Conservation (phyloP, 768 basidiomycete species). For the Pleurotus sapidus region DNA sequence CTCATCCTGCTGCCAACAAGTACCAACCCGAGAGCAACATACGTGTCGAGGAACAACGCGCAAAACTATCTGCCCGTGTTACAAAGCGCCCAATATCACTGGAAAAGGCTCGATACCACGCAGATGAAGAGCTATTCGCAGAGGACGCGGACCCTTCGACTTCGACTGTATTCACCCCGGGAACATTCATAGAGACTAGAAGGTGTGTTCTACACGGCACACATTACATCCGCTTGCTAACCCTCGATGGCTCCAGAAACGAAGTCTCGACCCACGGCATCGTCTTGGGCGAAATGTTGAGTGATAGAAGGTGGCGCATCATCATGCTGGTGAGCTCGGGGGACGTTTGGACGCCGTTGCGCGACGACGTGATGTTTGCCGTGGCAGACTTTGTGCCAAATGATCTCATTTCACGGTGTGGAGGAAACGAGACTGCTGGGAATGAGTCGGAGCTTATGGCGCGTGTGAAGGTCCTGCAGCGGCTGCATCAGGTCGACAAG, state of each 20-base stretch:
- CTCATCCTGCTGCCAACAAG: background rate
- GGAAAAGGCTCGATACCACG: conserved; percentile 3
- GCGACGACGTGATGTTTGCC: conserved; percentile 55
- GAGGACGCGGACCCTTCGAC: conserved; percentile 12
- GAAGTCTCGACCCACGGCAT: conserved; percentile 27
- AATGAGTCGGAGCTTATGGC: conserved; percentile 45
- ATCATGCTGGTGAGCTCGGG: conserved; percentile 40
- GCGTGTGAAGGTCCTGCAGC: conserved; percentile 60
- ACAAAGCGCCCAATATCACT: conserved; percentile 12
- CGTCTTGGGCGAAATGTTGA: conserved; percentile 27
- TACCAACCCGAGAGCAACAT: background rate
- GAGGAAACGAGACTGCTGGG: conserved; percentile 23
- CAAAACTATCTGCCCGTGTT: conserved; percentile 4
- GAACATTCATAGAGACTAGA: conserved; percentile 52
- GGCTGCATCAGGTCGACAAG: conserved; percentile 51
- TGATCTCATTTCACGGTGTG: conserved; percentile 49
- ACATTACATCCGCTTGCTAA: background rate
- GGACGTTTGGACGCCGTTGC: conserved; percentile 46
- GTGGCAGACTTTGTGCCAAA: conserved; percentile 53
- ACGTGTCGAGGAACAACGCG: background rate
- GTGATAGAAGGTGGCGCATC: conserved; percentile 16
- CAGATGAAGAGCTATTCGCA: conserved; percentile 13
- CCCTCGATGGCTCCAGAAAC: conserved; percentile 25
- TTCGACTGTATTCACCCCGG: conserved; percentile 27
- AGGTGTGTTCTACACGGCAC: conserved; percentile 29